Base-by-base conservation (phyloP, 116 monocot genomes). In the Posidonia oceanica region DNA sequence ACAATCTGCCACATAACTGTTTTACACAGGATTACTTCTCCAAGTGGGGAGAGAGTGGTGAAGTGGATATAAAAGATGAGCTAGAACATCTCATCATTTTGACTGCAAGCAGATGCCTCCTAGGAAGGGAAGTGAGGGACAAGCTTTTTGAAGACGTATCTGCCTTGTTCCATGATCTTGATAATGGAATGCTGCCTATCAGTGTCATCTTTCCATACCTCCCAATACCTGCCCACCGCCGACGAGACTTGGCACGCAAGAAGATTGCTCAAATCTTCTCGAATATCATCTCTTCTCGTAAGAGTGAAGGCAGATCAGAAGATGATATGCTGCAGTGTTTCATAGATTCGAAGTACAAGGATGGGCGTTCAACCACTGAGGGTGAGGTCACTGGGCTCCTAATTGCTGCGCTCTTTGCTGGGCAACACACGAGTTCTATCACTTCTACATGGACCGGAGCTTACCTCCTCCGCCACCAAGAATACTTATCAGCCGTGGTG, bases 381-480 rank as follows among this genome's bases (percentile, higher is more conserved):
- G 77, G 79, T 6, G 96, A 96, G 78, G 80, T 96, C 61, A 96
- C 96, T 8, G 96, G 96, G 0, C 89, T 96, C 23, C 87, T 96
- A 22, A 96, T 96, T 12, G 96, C 96, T 0, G 96, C 96, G 7
- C 81, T 96, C 72, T 96, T 96, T 67, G 96, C 96, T 3, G 94
- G 94, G 3, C 96, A 96, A 71, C 96, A 96, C 75, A 96, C 96
- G 48, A 96, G 96, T 54, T 96, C 96, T 54, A 96, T 96, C 70
- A 96, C 96, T 20, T 96, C 96, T 21, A 91, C 87, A 51, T 96
- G 96, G 96, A 91, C 91, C 0, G 96, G 96, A 0, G 96, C 96
- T 8, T 96, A 96, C 80, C 75, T 96, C 20, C 73, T 87, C 38
- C 75, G 77, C 61, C 61, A 75, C 73, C 72, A 71, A 52, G 36